A percentile compares a stretch with the other conserved stretches of the same genome.
Evolutionary conservation across 169 alveolate genomes (phyloP).

Genomic region (Condylostoma magnum): DNA sequence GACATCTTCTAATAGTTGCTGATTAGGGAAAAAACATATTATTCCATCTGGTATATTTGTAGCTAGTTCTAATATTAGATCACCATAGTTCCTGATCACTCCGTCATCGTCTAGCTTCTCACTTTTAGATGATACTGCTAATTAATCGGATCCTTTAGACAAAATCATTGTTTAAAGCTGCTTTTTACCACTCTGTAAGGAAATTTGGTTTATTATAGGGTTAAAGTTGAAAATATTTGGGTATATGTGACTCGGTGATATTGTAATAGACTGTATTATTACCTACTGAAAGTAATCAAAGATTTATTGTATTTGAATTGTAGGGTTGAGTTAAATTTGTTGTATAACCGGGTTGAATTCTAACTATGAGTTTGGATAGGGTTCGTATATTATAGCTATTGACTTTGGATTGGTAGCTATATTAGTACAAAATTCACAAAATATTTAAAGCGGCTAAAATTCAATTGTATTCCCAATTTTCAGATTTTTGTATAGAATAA

Average conservation of each 20-base stretch:
- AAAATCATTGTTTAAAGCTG: constrained; percentile 1
- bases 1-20: not conserved
- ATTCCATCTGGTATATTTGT: constrained; percentile 78
- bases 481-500: no score
- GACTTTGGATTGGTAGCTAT: no score
- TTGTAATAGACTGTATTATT: constrained; percentile 60
- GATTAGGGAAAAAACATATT: constrained; percentile 67
- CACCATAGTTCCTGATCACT: constrained; percentile 69
- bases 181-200: not conserved
- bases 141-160: constrained; percentile 18
- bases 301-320: constrained; percentile 52
- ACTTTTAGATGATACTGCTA: constrained; percentile 49
- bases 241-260: constrained; percentile 68
- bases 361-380: no score
- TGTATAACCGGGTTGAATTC: not conserved
- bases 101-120: constrained; percentile 63
- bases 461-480: no score
- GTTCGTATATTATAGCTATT: no score
- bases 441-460: no score
- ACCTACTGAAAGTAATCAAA: constrained; percentile 50
- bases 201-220: constrained; percentile 44
- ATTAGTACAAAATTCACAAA: no score
- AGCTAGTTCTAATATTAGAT: constrained; percentile 56
- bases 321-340: constrained; percentile 55
- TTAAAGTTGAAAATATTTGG: constrained; percentile 58